Conservation (phyloP, 352 stramenopile genomes). For the Phytophthora sansomeana region DNA sequence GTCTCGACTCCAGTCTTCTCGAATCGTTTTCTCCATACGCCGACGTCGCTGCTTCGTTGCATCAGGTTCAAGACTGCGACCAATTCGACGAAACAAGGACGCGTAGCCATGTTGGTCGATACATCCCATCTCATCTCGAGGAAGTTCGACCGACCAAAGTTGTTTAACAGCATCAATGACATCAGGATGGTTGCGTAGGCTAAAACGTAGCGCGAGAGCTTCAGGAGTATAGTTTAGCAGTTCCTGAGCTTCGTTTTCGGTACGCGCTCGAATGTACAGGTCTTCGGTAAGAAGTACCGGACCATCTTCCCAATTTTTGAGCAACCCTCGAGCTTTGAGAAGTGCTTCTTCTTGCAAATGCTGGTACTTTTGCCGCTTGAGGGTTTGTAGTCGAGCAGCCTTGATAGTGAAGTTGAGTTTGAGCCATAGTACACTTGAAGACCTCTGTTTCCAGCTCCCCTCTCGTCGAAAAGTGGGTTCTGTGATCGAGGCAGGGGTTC, state of each 20-base stretch:
- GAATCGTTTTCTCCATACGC: constrained; percentile 53
- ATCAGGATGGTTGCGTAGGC: constrained; percentile 60
- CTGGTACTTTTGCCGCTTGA: constrained; percentile 80
- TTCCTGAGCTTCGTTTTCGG: constrained; percentile 56
- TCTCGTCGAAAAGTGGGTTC: constrained; percentile 16
- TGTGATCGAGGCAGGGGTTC: background rate
- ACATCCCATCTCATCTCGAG: constrained; percentile 61
- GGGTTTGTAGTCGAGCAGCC: constrained; percentile 58
- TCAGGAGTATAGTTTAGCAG: constrained; percentile 78
- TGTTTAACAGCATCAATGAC: constrained; percentile 58
- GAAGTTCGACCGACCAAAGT: constrained; percentile 68
- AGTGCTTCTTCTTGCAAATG: constrained; percentile 75
- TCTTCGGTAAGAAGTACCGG: constrained; percentile 69
- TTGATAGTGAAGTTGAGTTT: constrained; percentile 85
- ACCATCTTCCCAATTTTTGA: constrained; percentile 75
- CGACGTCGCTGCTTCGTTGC: constrained; percentile 32
- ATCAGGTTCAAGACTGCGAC: constrained; percentile 59
- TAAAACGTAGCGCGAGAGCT: constrained; percentile 69
- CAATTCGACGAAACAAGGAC: constrained; percentile 65
- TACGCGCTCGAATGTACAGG: constrained; percentile 57
- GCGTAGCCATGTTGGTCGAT: constrained; percentile 66
- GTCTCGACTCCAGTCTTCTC: constrained; percentile 74
- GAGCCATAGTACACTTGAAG: constrained; percentile 63
- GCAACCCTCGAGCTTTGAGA: constrained; percentile 61
- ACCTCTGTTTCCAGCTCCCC: constrained; percentile 39